Evolutionary conservation across 164 flowering plant species (phyloP).

Genomic region (Vitis labrusca): DNA sequence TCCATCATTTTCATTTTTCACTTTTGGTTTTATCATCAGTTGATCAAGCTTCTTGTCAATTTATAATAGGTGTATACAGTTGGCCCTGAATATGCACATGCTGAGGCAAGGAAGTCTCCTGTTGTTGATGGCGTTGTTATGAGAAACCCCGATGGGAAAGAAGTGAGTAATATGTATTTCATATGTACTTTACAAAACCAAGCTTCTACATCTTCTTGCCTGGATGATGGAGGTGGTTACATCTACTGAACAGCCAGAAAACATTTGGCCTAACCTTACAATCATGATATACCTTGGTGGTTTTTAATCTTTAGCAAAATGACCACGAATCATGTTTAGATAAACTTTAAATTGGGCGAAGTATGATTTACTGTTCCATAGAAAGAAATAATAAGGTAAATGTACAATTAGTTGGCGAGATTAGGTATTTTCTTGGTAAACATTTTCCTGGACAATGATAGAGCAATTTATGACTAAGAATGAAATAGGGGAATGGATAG

Average conservation of each 20-base stretch:
- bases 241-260: too few species aligned
- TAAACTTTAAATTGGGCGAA: neutral
- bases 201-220: neutral
- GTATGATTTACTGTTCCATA: neutral
- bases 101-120: conserved; percentile 99
- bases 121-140: conserved; percentile 99
- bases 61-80: conserved; percentile 87
- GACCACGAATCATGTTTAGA: too few species aligned
- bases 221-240: too few species aligned
- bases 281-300: too few species aligned
- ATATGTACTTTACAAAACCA: neutral
- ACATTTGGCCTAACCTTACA: too few species aligned
- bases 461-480: neutral
- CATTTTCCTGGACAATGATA: neutral
- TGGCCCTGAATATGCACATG: conserved; percentile 99
- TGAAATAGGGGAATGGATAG: neutral
- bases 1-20: neutral
- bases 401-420: neutral
- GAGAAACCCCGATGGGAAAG: conserved; percentile 99
- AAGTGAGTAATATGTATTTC: conserved; percentile 50
- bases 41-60: conserved; percentile 20
- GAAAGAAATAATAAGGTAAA: neutral
- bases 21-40: neutral
- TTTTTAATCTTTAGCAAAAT: too few species aligned
- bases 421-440: neutral